Conservation (phyloP, 495 filamentous ascomycete species). For the Lasiosphaeriaceae sp. region DNA sequence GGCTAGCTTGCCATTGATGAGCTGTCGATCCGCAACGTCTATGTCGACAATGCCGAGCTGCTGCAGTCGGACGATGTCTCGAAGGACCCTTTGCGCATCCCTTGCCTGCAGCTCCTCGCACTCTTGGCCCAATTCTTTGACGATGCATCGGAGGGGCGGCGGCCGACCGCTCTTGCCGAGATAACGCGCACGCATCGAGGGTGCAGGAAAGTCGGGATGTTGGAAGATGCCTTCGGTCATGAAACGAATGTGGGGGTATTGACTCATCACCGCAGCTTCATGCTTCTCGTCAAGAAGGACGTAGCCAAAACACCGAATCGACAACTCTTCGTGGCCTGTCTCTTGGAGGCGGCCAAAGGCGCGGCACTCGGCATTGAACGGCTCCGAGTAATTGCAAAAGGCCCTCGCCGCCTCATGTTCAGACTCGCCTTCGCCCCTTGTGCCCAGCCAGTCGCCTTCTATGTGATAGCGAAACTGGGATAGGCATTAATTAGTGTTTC, state of each 20-base stretch:
- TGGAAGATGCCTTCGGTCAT: not conserved
- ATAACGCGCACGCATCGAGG: not conserved
- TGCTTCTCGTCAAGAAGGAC: constrained; percentile 1
- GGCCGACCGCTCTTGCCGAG: not conserved
- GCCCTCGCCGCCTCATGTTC: not conserved
- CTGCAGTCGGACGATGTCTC: not conserved
- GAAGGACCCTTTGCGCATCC: not conserved
- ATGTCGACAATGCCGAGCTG: not conserved
- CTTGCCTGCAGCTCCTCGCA: not conserved
- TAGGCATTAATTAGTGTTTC: not conserved
- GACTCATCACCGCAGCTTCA: not conserved
- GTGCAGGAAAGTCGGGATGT: not conserved
- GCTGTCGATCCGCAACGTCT: not conserved
- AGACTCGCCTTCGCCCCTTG: not conserved
- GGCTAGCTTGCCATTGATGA: not conserved
- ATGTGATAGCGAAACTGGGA: not conserved
- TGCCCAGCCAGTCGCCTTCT: not conserved
- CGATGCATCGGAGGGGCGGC: not conserved
- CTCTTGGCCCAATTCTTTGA: not conserved
- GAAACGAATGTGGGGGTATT: not conserved
- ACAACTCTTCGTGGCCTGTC: not conserved
- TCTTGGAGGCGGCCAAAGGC: constrained; percentile 4
- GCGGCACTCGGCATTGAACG: constrained; percentile 1
- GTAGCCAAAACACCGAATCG: not conserved
- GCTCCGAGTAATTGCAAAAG: constrained; percentile 3